These are phyloP conservation scores for Aureobasidium sp. DNA, from an alignment of 2,329 filamentous ascomycete genomes.

Conservation along the genomic window DNA sequence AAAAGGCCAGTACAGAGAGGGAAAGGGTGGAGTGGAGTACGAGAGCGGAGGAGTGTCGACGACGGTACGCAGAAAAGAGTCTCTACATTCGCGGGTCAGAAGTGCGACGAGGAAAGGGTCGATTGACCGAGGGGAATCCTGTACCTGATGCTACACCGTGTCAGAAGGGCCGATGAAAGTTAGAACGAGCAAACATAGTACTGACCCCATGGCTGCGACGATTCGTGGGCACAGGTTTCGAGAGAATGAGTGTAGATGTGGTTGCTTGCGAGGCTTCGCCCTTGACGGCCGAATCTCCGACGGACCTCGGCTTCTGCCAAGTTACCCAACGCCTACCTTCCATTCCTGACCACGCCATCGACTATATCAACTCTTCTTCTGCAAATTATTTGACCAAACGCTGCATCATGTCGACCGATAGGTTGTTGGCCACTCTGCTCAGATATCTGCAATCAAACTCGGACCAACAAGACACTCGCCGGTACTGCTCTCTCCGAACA, in stretches of 20 bases:
- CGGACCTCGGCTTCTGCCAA: not conserved
- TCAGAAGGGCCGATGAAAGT: not conserved
- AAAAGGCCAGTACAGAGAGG: slow-evolving; percentile 70
- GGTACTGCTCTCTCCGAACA: slow-evolving; percentile 31
- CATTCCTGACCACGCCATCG: no score
- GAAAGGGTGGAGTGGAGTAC: slow-evolving; percentile 66
- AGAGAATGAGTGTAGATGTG: not conserved
- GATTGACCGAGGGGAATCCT: not conserved
- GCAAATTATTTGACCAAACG: not conserved
- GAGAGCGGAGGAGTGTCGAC: slow-evolving; percentile 41
- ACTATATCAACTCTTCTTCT: no score
- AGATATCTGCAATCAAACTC: slow-evolving; percentile 52
- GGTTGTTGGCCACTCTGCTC: slow-evolving; percentile 57
- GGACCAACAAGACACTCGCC: slow-evolving; percentile 49
- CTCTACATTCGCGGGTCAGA: not conserved
- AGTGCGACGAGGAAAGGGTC: not conserved
- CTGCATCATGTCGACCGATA: slow-evolving; percentile 54
- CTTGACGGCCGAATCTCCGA: not conserved
- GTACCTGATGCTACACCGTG: not conserved
- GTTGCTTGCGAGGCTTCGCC: not conserved
- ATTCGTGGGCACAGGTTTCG: not conserved
- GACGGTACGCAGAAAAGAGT: slow-evolving; percentile 34
- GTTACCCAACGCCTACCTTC: no score
- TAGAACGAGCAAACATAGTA: not conserved
- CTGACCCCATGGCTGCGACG: not conserved